Conservation (phyloP, 805 yeast genomes). For the Teunomyces funiuensis region DNA sequence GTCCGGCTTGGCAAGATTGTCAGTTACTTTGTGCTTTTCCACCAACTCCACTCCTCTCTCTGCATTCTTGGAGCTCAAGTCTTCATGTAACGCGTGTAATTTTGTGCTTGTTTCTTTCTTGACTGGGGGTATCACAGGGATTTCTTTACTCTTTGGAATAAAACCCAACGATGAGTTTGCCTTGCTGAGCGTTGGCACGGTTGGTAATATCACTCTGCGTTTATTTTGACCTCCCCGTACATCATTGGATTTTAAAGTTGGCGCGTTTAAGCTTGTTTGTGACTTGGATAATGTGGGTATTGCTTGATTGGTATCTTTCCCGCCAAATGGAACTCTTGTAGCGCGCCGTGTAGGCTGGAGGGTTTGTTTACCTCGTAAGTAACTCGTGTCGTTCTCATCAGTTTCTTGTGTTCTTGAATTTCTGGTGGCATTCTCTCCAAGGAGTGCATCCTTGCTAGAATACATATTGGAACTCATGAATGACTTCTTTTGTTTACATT, state of each 20-base stretch:
- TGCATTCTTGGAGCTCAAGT: constrained; percentile 2
- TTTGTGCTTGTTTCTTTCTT: neutral
- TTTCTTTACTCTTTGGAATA: constrained; percentile 13
- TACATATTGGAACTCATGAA: constrained; percentile 1
- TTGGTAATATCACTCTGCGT: constrained; percentile 8
- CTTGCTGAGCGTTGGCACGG: constrained; percentile 28
- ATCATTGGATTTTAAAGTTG: constrained; percentile 1
- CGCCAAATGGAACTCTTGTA: constrained; percentile 38
- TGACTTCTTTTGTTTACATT: constrained; percentile 12
- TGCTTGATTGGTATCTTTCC: constrained; percentile 35
- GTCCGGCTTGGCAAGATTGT: constrained; percentile 5
- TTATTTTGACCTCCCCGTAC: neutral
- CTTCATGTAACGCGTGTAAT: neutral
- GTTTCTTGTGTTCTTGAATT: neutral
- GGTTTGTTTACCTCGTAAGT: constrained; percentile 2
- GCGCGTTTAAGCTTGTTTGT: constrained; percentile 18
- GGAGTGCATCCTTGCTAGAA: constrained; percentile 2
- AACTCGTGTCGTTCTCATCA: constrained; percentile 5
- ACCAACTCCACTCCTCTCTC: constrained; percentile 11
- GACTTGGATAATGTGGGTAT: constrained; percentile 32
- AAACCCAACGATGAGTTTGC: constrained; percentile 42
- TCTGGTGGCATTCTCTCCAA: constrained; percentile 1
- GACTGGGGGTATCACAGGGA: neutral
- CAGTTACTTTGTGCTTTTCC: constrained; percentile 6
- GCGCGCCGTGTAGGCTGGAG: constrained; percentile 1